Evolutionary conservation across 345 rosid genomes (phyloP).

Genomic region (Euphorbia tirucalli): DNA sequence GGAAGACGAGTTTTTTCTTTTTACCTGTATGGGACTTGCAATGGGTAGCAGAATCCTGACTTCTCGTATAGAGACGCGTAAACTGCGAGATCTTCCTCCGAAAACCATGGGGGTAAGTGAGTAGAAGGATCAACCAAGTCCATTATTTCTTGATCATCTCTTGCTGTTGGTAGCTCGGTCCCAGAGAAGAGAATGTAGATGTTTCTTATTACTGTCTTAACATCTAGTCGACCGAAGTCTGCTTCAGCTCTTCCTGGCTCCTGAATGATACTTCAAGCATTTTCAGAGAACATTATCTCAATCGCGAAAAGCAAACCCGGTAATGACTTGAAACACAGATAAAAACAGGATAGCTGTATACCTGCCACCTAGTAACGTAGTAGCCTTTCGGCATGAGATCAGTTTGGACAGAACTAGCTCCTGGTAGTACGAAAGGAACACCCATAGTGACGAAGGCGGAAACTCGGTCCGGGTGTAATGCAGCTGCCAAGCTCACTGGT

Average conservation of each 20-base stretch:
- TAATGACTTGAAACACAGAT: neutral
- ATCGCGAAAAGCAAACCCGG: neutral
- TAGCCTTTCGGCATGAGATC: slow-evolving; percentile 12
- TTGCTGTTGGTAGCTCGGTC: slow-evolving; percentile 13
- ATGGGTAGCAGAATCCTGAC: slow-evolving; percentile 25
- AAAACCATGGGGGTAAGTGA: slow-evolving; percentile 22
- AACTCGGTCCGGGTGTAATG: slow-evolving; percentile 33
- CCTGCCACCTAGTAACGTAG: slow-evolving; percentile 13
- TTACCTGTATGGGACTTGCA: slow-evolving; percentile 31
- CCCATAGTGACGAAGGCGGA: slow-evolving; percentile 37
- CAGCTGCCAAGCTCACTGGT: slow-evolving; percentile 24
- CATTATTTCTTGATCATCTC: slow-evolving; percentile 31
- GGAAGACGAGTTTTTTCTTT: too few species aligned
- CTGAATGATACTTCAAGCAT: slow-evolving; percentile 4
- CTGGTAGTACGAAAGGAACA: slow-evolving; percentile 13
- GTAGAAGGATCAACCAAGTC: slow-evolving; percentile 28
- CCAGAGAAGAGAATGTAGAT: slow-evolving; percentile 19
- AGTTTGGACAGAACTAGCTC: neutral
- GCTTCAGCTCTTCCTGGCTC: slow-evolving; percentile 24
- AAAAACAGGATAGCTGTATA: neutral
- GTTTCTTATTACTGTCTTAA: slow-evolving; percentile 21
- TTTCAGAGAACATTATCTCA: neutral
- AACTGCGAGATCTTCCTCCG: slow-evolving; percentile 22
- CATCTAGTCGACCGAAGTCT: slow-evolving; percentile 22
- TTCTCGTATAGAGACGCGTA: slow-evolving; percentile 29